Conservation (phyloP, 441 rosid genomes). For the Erodium trifolium region DNA sequence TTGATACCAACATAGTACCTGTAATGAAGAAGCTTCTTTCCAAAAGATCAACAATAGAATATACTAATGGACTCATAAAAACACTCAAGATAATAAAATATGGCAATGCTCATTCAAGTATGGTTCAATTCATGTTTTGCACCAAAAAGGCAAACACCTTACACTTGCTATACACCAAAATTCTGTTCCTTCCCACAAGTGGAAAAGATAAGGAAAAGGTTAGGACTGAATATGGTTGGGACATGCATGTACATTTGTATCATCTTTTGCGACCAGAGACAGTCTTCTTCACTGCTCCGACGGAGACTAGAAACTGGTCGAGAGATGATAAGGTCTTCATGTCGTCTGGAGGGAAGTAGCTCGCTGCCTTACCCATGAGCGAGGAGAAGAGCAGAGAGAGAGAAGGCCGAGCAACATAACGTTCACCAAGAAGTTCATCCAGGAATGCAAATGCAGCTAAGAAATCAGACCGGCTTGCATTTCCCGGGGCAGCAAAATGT, state of each 20-base stretch:
- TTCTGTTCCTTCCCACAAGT: not conserved
- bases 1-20: not conserved
- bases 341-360: conserved; percentile 94
- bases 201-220: not conserved
- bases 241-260: conserved; percentile 11
- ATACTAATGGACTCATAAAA: not conserved
- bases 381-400: conserved; percentile 57
- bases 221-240: not conserved
- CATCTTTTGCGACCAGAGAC: conserved; percentile 63
- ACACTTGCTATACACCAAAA: conserved; percentile 3
- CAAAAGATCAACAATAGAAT: not conserved
- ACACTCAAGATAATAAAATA: no score
- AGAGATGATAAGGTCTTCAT: conserved; percentile 86
- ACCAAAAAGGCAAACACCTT: not conserved
- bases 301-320: conserved; percentile 82
- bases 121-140: not conserved
- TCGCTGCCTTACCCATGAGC: conserved; percentile 85
- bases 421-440: conserved; percentile 74
- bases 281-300: conserved; percentile 84
- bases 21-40: not conserved
- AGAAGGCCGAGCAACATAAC: conserved; percentile 55
- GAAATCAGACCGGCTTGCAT: conserved; percentile 74
- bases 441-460: conserved; percentile 78
- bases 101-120: no score
- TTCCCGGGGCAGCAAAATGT: conserved; percentile 83